A percentile compares a stretch with the other conserved stretches of the same genome.
Evolutionary conservation across 2,329 filamentous ascomycete species (phyloP).

Genomic region (Alternaria sp.): DNA sequence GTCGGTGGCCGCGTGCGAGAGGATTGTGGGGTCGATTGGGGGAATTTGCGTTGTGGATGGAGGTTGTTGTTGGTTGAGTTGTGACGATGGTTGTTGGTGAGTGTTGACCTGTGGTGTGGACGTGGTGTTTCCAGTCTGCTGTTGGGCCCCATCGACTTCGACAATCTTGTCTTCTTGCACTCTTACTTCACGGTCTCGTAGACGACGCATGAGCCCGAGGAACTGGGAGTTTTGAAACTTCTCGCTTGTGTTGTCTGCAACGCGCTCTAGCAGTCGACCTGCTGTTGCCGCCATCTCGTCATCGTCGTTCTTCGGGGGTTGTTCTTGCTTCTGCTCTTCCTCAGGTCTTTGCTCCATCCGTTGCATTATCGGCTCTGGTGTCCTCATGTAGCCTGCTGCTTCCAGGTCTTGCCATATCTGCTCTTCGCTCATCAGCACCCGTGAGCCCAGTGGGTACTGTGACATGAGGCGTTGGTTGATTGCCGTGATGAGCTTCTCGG

Average conservation of each 20-base stretch:
- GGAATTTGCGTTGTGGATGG: constrained; percentile 28
- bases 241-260: constrained; percentile 72
- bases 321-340: constrained; percentile 36
- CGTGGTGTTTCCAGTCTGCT: background rate
- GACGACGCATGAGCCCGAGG: constrained; percentile 76
- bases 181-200: constrained; percentile 75
- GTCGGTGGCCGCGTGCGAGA: constrained; percentile 41
- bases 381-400: constrained; percentile 41
- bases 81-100: background rate
- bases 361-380: constrained; percentile 23
- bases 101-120: background rate
- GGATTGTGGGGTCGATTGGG: constrained; percentile 39
- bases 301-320: constrained; percentile 55
- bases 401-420: constrained; percentile 43
- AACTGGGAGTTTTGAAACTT: constrained; percentile 86
- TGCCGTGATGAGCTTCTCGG: constrained; percentile 37
- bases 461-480: constrained; percentile 51
- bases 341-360: constrained; percentile 37
- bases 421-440: constrained; percentile 32
- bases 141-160: constrained; percentile 52
- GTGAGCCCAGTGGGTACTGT: constrained; percentile 40
- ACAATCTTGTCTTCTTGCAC: constrained; percentile 77
- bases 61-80: background rate
- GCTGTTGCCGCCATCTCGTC: constrained; percentile 79
- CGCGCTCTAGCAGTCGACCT: constrained; percentile 72